Percentiles rank a stretch among this genome's conserved stretches.
phyloP scores from a whole-genome alignment of 2,329 filamentous ascomycete genomes.

The Pseudocercospora crystallina region DNA sequence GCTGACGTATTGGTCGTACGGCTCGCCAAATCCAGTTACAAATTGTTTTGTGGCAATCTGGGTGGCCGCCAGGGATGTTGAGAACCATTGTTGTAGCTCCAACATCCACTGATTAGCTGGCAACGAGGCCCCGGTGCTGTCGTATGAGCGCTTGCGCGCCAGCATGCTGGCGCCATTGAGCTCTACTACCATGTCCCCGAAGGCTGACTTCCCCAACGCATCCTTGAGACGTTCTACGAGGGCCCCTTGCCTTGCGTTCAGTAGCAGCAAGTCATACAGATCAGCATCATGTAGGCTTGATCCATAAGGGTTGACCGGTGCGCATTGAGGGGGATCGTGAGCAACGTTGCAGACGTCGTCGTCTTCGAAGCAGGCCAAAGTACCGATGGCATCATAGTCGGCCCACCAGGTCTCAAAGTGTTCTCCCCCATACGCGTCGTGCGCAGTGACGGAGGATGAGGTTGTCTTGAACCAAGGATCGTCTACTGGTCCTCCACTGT shows the following conservation, averaged over 20 bases:
- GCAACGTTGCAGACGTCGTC: constrained; percentile 4
- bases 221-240: neutral
- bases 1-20: constrained; percentile 1
- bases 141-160: neutral
- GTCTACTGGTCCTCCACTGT: neutral
- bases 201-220: neutral
- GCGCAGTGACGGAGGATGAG: neutral
- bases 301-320: neutral
- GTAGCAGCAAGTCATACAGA: neutral
- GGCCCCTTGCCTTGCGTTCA: neutral
- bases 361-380: constrained; percentile 7
- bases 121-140: neutral
- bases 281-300: neutral
- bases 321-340: neutral
- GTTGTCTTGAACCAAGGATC: constrained; percentile 5
- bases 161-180: neutral
- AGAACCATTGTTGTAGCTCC: constrained; percentile 1
- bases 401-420: constrained; percentile 3
- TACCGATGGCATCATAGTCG: constrained; percentile 2
- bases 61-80: neutral
- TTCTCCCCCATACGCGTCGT: neutral
- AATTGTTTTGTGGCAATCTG: neutral
- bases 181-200: neutral
- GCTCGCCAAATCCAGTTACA: neutral
- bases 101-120: constrained; percentile 1